Base-by-base conservation (phyloP, 1,139 yeast genomes). In the Candida mesenterica region DNA sequence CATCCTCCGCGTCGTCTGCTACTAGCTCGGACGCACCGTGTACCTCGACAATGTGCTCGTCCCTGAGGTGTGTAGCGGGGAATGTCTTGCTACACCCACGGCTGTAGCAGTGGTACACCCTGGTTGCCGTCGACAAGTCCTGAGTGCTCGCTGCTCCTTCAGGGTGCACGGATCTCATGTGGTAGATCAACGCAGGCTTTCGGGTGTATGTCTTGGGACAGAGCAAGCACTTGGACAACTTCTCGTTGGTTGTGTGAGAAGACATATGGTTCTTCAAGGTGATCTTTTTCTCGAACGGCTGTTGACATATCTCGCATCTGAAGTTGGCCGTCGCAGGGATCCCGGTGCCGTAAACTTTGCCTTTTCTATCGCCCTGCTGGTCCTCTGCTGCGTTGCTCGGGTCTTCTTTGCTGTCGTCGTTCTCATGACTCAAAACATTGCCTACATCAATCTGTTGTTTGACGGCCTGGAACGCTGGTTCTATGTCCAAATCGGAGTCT, bases 141-240 rank as follows among this genome's bases (percentile, higher is more conserved):
- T 6, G 22, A 15, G 30, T 25, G 8, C 18, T 24, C 10, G 28
- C 25, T 2, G 25, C 16, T n/a, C 31, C 30, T n/a, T 42, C 48
- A 7, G 31, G 39, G 20, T 44, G 49, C 6, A 39, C 36, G 18
- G 40, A 36, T 9, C 33, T 39, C 25, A 39, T 40, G 28, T 45
- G 50, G 32, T 40, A 41, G 23, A 38, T 25, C 24, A 46, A 36
- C 17, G 42, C 42, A 8, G 34, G 42, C 15, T 32, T 33, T 26
- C 42, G 41, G 10, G 43, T 46, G 32, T 40, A 46, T 14, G 30
- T 22, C 33, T 45, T 45, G 23, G 37, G 40, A 28, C 50, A 46
- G 5, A 23, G 19, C 10, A 22, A 30, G 27, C 50, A 46, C 31
- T 19, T 29, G 34, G 29, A 36, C 23, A 32, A 14, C 31, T 40